Base-by-base conservation (phyloP, 2,329 filamentous ascomycete genomes). In the Stagonosporopsis cucurbitacearum region DNA sequence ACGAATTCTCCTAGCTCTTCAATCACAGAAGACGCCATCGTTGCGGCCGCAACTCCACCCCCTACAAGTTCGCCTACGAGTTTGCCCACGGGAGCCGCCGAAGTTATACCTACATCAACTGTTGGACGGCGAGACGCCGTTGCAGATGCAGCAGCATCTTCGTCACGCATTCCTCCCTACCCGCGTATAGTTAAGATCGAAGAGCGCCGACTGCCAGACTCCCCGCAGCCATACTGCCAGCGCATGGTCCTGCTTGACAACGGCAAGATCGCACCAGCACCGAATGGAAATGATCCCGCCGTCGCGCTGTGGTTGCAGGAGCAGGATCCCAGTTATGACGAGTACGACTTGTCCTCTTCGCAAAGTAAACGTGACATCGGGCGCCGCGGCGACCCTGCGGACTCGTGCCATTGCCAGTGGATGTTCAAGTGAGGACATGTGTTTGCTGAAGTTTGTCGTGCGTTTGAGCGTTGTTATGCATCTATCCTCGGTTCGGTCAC, bases 171-270 rank as follows among this genome's bases (percentile, higher is more conserved):
- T 55, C 66, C 69, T 19, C 66, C 67, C 2, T 83, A 84, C 61
- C 85, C 86, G 1, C 85, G 83, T 46, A 79, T 84, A 23, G 79
- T 89, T 65, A 89, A 89, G 72, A 80, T 90, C 41, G 84, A 88
- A 69, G 87, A 90, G 72, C 84, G 86, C 47, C 82, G 87, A 22
- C 68, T 83, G 17, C 74, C 78, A 7, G 75, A 78, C 39, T 74
- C 78, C 6, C 70, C 77, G 8, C 65, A 78, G 46, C 83, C 86
- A 1, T 89, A 88, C 69, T 90, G 87, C 66, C 81, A 88, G 65
- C 83, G 88, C 67, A 88, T 88, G 80, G 78, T 83, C 58, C 78
- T 89, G 12, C 74, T 85, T 50, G 73, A 82, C 43, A 77, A 86
- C 59, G 82, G 82, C 26, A 64, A 71, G 8, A 69, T 83, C 30